Percentiles rank a stretch among this genome's conserved stretches.
Conservation (phyloP, 129 eudicot genomes). For the Glebionis coronaria region DNA sequence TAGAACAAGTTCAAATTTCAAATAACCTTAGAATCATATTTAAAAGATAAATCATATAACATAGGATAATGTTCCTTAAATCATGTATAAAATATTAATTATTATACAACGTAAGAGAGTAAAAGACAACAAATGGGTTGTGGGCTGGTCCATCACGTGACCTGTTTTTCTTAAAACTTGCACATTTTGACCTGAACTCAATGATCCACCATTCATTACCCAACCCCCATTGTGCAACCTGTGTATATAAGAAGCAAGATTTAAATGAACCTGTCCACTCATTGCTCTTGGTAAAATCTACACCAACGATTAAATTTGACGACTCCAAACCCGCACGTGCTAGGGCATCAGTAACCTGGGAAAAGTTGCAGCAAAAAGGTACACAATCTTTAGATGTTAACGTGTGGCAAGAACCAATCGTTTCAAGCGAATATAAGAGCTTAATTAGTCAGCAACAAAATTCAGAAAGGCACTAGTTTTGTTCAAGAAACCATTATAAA, state of each 20-base stretch:
- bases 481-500: too few relatives aligned
- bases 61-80: too few relatives aligned
- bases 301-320: slow-evolving; percentile 81
- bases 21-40: not conserved
- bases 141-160: too few relatives aligned
- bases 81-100: too few relatives aligned
- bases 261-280: slow-evolving; percentile 80
- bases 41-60: too few relatives aligned
- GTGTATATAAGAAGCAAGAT: not conserved
- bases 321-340: slow-evolving; percentile 87
- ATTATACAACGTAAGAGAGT: too few relatives aligned
- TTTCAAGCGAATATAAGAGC: not conserved
- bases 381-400: not conserved
- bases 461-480: too few relatives aligned
- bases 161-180: not conserved
- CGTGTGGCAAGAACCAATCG: not conserved
- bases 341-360: slow-evolving; percentile 74
- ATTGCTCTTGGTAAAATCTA: slow-evolving; percentile 89
- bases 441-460: not conserved
- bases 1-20: not conserved
- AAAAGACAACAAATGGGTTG: too few relatives aligned
- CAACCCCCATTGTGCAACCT: not conserved
- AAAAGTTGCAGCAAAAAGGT: not conserved
- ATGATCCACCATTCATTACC: not conserved
- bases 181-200: too few relatives aligned